These are phyloP conservation scores for Bolboschoenoplectus hybrid DNA, from an alignment of 202 grass and related monocot species.

Conservation along the genomic window DNA sequence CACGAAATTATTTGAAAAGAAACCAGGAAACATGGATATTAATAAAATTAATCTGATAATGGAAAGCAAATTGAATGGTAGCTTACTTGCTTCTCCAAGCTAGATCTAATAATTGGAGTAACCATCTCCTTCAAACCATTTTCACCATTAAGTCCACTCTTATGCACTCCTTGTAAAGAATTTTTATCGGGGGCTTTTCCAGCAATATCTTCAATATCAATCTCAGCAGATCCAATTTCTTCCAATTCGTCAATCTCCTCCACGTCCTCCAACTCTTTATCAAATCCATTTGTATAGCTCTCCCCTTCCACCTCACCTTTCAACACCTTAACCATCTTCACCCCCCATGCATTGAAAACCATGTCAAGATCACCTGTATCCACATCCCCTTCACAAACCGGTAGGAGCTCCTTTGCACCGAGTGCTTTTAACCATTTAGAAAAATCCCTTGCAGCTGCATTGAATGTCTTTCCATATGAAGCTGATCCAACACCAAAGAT, in stretches of 20 bases:
- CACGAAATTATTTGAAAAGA: background rate
- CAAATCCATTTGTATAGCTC: constrained; percentile 39
- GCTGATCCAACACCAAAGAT: constrained; percentile 73
- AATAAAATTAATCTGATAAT: constrained; percentile 10
- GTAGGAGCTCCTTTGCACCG: constrained; percentile 64
- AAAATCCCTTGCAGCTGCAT: constrained; percentile 75
- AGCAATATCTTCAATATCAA: constrained; percentile 96
- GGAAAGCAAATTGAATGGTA: constrained; percentile 10
- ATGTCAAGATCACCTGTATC: constrained; percentile 61
- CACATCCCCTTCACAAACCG: constrained; percentile 71
- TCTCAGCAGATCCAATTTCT: constrained; percentile 42
- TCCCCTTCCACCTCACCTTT: constrained; percentile 54
- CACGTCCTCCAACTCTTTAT: constrained; percentile 46
- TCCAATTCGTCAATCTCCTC: constrained; percentile 56
- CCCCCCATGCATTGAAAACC: constrained; percentile 67
- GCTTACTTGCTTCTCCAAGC: constrained; percentile 87
- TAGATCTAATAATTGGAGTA: constrained; percentile 81
- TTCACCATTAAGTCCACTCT: constrained; percentile 39
- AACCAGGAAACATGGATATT: background rate
- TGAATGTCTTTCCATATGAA: constrained; percentile 67
- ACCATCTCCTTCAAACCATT: constrained; percentile 80
- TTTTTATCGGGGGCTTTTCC: constrained; percentile 65
- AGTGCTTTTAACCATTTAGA: constrained; percentile 72
- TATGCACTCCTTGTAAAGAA: constrained; percentile 41
- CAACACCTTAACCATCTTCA: constrained; percentile 53